phyloP scores from a whole-genome alignment of 2,329 filamentous ascomycete genomes.

The Pseudopithomyces chartarum region DNA sequence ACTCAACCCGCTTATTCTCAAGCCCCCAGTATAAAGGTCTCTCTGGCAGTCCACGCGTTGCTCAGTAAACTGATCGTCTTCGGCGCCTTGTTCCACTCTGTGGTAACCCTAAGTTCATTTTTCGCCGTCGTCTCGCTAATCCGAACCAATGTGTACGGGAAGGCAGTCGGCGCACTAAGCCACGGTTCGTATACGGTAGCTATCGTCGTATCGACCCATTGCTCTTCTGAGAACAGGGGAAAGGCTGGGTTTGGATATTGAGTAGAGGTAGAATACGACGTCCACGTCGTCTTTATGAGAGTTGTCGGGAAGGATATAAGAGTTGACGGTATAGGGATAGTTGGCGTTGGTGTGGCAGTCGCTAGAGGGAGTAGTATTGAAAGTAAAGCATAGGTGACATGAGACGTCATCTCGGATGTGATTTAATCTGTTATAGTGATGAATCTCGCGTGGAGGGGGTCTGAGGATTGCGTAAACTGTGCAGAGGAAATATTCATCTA shows the following conservation, averaged over 20 bases:
- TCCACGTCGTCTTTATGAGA: background rate
- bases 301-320: background rate
- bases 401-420: background rate
- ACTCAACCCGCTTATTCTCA: background rate
- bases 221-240: background rate
- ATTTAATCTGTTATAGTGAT: background rate
- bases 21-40: background rate
- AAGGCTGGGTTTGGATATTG: background rate
- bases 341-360: background rate
- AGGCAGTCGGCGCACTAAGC: background rate
- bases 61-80: background rate
- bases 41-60: background rate
- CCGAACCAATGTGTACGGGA: background rate
- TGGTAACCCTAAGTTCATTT: background rate
- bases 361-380: background rate
- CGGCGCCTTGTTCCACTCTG: background rate
- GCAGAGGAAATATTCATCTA: background rate
- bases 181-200: background rate
- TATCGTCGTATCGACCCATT: background rate
- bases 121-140: background rate
- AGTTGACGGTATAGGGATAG: background rate
- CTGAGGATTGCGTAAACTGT: background rate
- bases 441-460: background rate
- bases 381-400: background rate
- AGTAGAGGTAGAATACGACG: background rate